Conservation (phyloP, 441 rosid species). For the Erysimum cheiri region DNA sequence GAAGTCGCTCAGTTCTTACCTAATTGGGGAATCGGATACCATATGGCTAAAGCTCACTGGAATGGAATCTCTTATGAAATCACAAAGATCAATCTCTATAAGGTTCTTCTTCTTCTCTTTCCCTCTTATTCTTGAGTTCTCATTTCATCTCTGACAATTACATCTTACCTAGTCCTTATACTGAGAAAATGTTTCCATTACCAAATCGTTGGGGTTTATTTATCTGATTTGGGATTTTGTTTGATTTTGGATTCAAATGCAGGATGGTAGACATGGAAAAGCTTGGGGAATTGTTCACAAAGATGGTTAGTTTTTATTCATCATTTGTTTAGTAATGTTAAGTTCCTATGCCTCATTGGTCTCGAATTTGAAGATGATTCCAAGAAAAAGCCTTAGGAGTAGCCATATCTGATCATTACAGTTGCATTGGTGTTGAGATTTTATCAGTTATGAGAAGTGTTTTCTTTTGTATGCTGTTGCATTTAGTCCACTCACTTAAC, state of each 20-base stretch:
- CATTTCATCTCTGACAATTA: not conserved
- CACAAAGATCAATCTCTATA: constrained; percentile 94
- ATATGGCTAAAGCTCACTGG: constrained; percentile 96
- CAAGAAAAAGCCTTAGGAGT: too few relatives aligned
- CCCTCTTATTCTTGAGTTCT: not conserved
- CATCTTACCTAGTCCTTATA: not conserved
- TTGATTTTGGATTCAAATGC: constrained; percentile 44
- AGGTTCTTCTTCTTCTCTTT: constrained; percentile 48
- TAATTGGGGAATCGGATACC: constrained; percentile 88
- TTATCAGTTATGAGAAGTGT: not conserved
- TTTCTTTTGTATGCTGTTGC: not conserved
- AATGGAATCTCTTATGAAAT: constrained; percentile 75
- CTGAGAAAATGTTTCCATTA: not conserved
- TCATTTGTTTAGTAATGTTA: constrained; percentile 12
- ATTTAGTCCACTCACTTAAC: not conserved
- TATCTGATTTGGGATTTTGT: constrained; percentile 31
- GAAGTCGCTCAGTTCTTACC: constrained; percentile 92
- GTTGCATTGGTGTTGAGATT: not conserved
- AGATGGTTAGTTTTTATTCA: constrained; percentile 66
- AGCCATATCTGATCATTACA: not conserved
- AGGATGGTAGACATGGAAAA: constrained; percentile 96
- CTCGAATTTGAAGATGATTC: not conserved
- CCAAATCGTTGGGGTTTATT: constrained; percentile 14
- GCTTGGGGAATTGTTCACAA: constrained; percentile 95
- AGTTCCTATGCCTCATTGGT: constrained; percentile 9